Evolutionary conservation across 2,329 filamentous ascomycete genomes (phyloP).

Genomic region (Fusarium marasasianum): DNA sequence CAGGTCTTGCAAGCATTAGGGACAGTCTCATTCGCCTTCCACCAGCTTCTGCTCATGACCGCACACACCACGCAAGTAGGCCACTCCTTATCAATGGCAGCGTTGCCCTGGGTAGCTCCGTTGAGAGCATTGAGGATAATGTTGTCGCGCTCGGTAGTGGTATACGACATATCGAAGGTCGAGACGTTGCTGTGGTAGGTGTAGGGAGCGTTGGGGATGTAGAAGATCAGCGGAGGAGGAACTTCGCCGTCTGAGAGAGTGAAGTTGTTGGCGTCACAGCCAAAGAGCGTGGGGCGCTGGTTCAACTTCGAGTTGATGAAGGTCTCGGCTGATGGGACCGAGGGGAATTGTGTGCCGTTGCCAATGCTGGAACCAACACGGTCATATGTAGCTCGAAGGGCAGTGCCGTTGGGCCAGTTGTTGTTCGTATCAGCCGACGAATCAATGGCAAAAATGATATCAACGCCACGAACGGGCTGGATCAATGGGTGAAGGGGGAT

Average conservation of each 20-base stretch:
- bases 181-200: slow-evolving; percentile 78
- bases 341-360: slow-evolving; percentile 66
- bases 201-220: slow-evolving; percentile 83
- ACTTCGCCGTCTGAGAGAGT: slow-evolving; percentile 52
- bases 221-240: slow-evolving; percentile 77
- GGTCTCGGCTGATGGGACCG: slow-evolving; percentile 63
- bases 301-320: slow-evolving; percentile 70
- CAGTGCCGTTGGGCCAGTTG: slow-evolving; percentile 69
- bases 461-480: slow-evolving; percentile 60
- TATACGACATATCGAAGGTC: slow-evolving; percentile 76
- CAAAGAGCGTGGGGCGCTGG: slow-evolving; percentile 70
- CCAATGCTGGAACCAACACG: slow-evolving; percentile 59
- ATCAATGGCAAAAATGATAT: slow-evolving; percentile 72
- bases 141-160: slow-evolving; percentile 72
- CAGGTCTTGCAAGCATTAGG: slow-evolving; percentile 79
- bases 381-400: slow-evolving; percentile 65
- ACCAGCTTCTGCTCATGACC: slow-evolving; percentile 78
- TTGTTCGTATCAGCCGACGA: slow-evolving; percentile 68
- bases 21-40: slow-evolving; percentile 72
- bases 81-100: slow-evolving; percentile 79
- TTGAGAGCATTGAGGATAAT: slow-evolving; percentile 90
- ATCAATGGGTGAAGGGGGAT: slow-evolving; percentile 76
- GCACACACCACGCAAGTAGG: slow-evolving; percentile 89
- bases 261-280: slow-evolving; percentile 63
- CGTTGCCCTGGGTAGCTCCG: slow-evolving; percentile 83